A percentile compares a stretch with the other conserved stretches of the same genome.
These are phyloP conservation scores for Colletotrichum horii DNA, from an alignment of 2,329 filamentous ascomycete species.

Conservation along the genomic window DNA sequence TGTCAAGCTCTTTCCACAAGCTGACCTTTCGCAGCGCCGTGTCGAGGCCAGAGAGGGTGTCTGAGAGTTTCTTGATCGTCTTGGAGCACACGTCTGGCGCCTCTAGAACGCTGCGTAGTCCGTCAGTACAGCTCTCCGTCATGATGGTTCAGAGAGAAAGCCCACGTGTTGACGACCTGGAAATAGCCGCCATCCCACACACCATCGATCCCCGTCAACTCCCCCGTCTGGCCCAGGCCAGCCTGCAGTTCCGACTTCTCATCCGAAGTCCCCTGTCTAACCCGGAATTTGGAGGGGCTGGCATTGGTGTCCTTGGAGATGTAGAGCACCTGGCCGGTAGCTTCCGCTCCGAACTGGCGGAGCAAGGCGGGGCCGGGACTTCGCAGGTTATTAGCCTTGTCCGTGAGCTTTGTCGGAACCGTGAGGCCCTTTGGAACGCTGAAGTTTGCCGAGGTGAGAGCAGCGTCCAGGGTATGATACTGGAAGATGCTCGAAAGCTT, in stretches of 20 bases:
- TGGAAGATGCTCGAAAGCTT: constrained; percentile 41
- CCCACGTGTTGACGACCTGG: constrained; percentile 26
- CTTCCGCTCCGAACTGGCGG: constrained; percentile 16
- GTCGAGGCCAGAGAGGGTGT: constrained; percentile 9
- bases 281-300: constrained; percentile 8
- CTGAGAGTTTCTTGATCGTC: constrained; percentile 17
- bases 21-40: constrained; percentile 12
- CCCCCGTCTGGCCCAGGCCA: constrained; percentile 15
- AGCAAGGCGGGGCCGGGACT: constrained; percentile 14
- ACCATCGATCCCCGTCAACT: constrained; percentile 18
- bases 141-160: not conserved
- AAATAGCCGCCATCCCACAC: constrained; percentile 24
- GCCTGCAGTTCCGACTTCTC: constrained; percentile 13
- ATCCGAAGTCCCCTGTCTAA: constrained; percentile 8
- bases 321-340: constrained; percentile 25
- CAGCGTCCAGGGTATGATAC: constrained; percentile 30
- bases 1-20: constrained; percentile 24
- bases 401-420: constrained; percentile 24
- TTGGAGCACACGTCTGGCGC: constrained; percentile 17
- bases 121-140: not conserved
- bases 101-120: constrained; percentile 16
- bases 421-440: constrained; percentile 20
- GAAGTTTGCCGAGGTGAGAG: constrained; percentile 20
- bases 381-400: constrained; percentile 24
- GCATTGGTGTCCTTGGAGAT: constrained; percentile 5